Evolutionary conservation across 768 basidiomycete genomes (phyloP).

Genomic region (Suillus clintonianus): DNA sequence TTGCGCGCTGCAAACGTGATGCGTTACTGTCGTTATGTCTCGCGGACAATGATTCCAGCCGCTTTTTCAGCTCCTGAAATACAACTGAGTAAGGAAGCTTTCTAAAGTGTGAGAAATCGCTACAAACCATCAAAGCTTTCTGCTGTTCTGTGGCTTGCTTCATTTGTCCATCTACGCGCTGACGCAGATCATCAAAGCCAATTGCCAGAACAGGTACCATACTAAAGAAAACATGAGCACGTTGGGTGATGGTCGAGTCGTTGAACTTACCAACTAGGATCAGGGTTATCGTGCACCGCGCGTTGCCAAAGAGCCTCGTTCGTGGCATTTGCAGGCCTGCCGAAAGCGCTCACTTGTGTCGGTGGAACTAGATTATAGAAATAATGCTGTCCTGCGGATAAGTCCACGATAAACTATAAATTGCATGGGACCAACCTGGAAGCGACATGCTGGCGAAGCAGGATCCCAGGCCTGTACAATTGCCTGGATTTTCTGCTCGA

Average conservation of each 20-base stretch:
- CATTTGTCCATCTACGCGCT: conserved; percentile 75
- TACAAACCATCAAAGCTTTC: conserved; percentile 58
- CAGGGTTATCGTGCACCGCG: conserved; percentile 79
- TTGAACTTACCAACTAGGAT: conserved; percentile 65
- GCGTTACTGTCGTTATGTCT: conserved; percentile 68
- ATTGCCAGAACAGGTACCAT: conserved; percentile 78
- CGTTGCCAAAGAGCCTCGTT: conserved; percentile 79
- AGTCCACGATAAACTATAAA: neutral
- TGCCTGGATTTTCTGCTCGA: conserved; percentile 61
- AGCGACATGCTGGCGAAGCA: conserved; percentile 66
- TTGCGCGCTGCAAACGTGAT: conserved; percentile 64
- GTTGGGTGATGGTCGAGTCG: neutral
- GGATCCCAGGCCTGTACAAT: conserved; percentile 76
- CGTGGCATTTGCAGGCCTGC: conserved; percentile 68
- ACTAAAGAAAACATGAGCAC: conserved; percentile 36
- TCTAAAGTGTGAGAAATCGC: neutral
- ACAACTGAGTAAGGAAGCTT: conserved; percentile 1
- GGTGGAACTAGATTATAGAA: conserved; percentile 88
- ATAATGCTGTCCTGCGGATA: conserved; percentile 51
- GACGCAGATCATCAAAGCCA: conserved; percentile 81
- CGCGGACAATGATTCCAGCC: conserved; percentile 60
- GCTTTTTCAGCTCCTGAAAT: conserved; percentile 63
- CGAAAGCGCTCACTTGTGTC: conserved; percentile 61
- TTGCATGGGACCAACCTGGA: conserved; percentile 58
- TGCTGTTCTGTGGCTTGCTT: conserved; percentile 66